Evolutionary conservation across 441 rosid genomes (phyloP).

Genomic region (Erysimum cheiri): DNA sequence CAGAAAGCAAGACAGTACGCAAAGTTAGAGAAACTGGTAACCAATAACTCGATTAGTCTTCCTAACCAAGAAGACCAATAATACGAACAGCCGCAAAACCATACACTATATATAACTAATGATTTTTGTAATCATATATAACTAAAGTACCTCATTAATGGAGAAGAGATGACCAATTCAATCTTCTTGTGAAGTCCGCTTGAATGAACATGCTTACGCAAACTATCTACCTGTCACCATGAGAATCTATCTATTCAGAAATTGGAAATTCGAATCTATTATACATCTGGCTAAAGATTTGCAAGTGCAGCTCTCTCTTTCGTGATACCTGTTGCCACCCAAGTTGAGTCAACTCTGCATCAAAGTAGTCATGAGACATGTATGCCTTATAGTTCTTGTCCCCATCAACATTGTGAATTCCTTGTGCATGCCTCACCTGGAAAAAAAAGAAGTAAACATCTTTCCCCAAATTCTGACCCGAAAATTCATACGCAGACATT

Average conservation of each 20-base stretch:
- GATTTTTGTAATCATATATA: neutral
- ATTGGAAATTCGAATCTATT: neutral
- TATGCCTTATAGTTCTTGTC: conserved; percentile 88
- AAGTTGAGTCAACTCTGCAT: conserved; percentile 84
- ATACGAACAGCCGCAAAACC: neutral
- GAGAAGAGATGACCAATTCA: conserved; percentile 85
- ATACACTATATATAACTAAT: too few species aligned
- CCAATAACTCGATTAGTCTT: neutral
- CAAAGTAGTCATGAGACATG: conserved; percentile 86
- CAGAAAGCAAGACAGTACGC: conserved; percentile 10
- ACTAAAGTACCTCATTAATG: conserved; percentile 70
- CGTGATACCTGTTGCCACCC: conserved; percentile 90
- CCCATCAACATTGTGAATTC: conserved; percentile 95
- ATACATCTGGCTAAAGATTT: conserved; percentile 5
- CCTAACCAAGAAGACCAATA: neutral
- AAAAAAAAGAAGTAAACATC: conserved; percentile 38
- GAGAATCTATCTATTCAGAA: conserved; percentile 14
- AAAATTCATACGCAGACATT: neutral
- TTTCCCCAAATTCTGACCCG: neutral
- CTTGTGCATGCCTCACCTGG: conserved; percentile 99
- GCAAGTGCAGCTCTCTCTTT: neutral
- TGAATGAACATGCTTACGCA: conserved; percentile 83
- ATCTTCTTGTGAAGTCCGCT: conserved; percentile 79
- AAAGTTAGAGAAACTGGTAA: neutral
- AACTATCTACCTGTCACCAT: conserved; percentile 70